A percentile compares a stretch with the other conserved stretches of the same genome.
Conservation (phyloP, 129 eudicot species). For the Tagetes patula region DNA sequence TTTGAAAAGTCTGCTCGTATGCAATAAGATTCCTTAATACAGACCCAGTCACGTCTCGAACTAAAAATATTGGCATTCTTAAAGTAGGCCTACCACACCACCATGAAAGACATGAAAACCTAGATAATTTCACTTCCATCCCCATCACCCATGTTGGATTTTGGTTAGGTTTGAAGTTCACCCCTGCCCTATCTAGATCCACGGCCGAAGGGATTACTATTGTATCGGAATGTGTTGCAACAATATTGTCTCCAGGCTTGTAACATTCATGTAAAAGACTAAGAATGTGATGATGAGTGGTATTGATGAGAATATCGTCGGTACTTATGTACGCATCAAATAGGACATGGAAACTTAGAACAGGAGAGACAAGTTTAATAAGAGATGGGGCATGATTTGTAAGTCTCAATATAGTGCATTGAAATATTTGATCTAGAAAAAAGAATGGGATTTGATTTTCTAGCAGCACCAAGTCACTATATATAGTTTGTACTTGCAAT, state of each 20-base stretch:
- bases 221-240: neutral
- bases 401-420: conserved; percentile 1
- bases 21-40: conserved; percentile 26
- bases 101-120: neutral
- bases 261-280: conserved; percentile 17
- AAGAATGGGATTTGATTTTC: neutral
- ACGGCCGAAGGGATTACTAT: neutral
- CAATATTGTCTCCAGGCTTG: neutral
- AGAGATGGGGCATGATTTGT: neutral
- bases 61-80: neutral
- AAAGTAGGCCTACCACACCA: neutral
- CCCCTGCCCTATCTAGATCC: neutral
- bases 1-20: neutral
- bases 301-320: neutral
- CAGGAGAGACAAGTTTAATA: neutral
- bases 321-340: neutral
- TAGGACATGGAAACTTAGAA: neutral
- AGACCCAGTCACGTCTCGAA: conserved; percentile 1
- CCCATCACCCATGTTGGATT: neutral
- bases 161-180: neutral
- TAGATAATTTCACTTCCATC: neutral
- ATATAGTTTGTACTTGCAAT: neutral
- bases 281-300: conserved; percentile 18
- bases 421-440: conserved; percentile 8
- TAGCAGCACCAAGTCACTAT: neutral